Evolutionary conservation across 2,329 filamentous ascomycete genomes (phyloP), one percentile per base, ranked within the genome.

Genomic region (Fusarium verrucosum): DNA sequence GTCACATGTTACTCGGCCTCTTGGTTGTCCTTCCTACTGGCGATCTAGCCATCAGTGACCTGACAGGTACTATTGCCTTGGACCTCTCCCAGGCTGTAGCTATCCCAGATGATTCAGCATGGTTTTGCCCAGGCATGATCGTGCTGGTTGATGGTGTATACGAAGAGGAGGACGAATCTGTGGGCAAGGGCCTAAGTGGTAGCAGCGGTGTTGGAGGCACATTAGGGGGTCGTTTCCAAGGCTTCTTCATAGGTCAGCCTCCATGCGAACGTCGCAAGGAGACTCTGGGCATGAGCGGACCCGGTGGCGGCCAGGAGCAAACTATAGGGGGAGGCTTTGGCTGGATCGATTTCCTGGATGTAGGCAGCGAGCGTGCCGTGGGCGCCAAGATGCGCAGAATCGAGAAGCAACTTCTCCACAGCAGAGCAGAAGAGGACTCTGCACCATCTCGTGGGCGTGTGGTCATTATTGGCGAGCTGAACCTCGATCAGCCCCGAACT

Each of bases 71-170:
- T 49, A 96, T 99, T 70, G 84, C 87, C 4, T 82, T 99, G 2
- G 93, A 98, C 68, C 79, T 98, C 11, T 85, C 88, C 19, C 90
- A 94, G 72, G 92, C 94, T 0, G 87, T 89, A 20, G 87, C 91
- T 14, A 89, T 97, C 52, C 94, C 94, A 0, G 89, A 92, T 59
- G 89, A 94, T 72, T 92, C 92, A 22, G 90, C 92, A 5, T 99
- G 93, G 90, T 97, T 97, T 73, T 88, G 90, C 7, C 94, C 95
- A 0, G 96, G 96, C 4, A 98, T 98, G 93, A 91, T 99, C 43
- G 91, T 98, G 5, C 84, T 99, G 0, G 87, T 97, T 1, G 95
- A 99, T 71, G 95, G 95, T 8, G 88, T 94, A n/a, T 99, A 99
- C 73, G 93, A 97, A 74, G 95, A 98, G 75, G 93, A 97, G 70